Evolutionary conservation across 805 yeast genomes (phyloP).

Genomic region (Lipomyces orientalis): DNA sequence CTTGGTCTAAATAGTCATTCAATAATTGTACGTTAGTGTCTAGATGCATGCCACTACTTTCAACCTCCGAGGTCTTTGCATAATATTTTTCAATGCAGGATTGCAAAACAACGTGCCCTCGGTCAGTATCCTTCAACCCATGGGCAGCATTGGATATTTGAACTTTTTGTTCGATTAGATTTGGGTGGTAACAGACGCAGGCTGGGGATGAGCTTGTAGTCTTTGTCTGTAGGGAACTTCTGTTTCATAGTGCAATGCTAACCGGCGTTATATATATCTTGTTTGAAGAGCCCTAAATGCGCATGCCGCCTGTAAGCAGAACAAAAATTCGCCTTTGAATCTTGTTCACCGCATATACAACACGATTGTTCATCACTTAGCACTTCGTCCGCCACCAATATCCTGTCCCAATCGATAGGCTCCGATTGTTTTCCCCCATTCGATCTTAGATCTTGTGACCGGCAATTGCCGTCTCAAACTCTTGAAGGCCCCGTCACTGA

Average conservation of each 20-base stretch:
- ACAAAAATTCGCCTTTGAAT: background rate
- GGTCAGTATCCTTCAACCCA: background rate
- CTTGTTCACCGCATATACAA: background rate
- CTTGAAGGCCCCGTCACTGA: constrained; percentile 84
- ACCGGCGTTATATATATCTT: background rate
- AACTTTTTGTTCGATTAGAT: no score
- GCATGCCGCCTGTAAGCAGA: background rate
- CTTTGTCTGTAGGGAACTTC: background rate
- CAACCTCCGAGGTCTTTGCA: background rate
- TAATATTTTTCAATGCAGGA: background rate
- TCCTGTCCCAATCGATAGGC: constrained; percentile 86
- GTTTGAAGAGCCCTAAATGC: background rate
- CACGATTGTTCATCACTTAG: background rate
- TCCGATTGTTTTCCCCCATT: constrained; percentile 95
- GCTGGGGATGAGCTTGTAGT: background rate
- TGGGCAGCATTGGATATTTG: no score
- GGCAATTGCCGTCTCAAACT: constrained; percentile 88
- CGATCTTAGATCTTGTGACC: constrained; percentile 85
- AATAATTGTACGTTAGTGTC: background rate
- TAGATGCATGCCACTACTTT: background rate
- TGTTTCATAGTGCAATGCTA: background rate
- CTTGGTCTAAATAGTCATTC: constrained; percentile 18
- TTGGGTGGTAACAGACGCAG: no score
- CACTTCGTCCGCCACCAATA: constrained; percentile 48
- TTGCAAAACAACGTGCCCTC: background rate